These are phyloP conservation scores for Plectranthus barbatus DNA, from an alignment of 257 asterid genomes.

Conservation along the genomic window DNA sequence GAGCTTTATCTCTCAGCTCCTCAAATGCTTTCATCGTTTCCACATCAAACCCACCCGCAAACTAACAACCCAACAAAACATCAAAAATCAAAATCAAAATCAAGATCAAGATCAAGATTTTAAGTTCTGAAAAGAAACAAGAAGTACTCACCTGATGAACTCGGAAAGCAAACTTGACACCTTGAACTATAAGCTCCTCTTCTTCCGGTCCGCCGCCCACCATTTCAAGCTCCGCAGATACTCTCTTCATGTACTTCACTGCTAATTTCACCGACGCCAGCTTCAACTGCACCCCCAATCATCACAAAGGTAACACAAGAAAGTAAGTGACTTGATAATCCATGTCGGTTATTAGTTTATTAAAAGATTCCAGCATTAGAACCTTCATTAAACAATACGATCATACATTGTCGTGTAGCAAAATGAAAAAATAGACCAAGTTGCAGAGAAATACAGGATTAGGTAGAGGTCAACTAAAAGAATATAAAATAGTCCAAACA, in stretches of 20 bases:
- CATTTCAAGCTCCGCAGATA: conserved; percentile 51
- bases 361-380: neutral
- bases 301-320: too few species aligned
- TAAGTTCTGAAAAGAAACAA: too few species aligned
- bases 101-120: neutral
- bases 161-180: conserved; percentile 63
- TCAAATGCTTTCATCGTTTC: conserved; percentile 65
- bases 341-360: neutral
- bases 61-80: conserved; percentile 32
- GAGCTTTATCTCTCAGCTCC: conserved; percentile 59
- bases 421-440: neutral
- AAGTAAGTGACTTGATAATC: neutral
- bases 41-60: conserved; percentile 81
- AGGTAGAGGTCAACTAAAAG: conserved; percentile 22
- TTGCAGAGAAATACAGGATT: neutral
- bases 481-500: conserved; percentile 11
- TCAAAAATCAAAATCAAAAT: neutral
- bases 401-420: conserved; percentile 4
- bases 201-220: conserved; percentile 48
- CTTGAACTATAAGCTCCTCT: conserved; percentile 68
- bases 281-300: conserved; percentile 42
- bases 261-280: conserved; percentile 60
- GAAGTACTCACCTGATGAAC: conserved; percentile 55
- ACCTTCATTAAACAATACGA: conserved; percentile 7
- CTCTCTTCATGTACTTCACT: conserved; percentile 62